phyloP scores from a whole-genome alignment of 1,284 basidiomycete species.

The Xerocomus amazonicus region DNA sequence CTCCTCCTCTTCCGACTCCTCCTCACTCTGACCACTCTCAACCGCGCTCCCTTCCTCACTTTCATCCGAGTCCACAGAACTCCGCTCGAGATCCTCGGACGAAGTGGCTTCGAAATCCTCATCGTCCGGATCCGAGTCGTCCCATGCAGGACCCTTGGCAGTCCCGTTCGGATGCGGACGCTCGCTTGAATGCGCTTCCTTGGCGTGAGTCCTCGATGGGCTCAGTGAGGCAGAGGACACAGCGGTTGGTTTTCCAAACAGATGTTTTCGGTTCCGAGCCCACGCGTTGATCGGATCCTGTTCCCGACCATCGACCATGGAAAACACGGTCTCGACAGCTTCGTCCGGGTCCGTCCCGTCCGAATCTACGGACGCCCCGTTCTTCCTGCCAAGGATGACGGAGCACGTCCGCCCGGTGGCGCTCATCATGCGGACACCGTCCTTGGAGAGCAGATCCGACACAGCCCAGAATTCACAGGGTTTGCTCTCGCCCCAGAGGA shows the following conservation, averaged over 20 bases:
- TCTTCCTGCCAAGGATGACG: conserved; percentile 51
- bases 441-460: conserved; percentile 49
- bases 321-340: conserved; percentile 60
- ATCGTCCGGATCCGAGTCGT: conserved; percentile 52
- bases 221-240: neutral
- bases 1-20: conserved; percentile 15
- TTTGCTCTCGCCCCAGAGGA: conserved; percentile 69
- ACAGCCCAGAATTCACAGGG: conserved; percentile 73
- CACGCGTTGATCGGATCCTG: conserved; percentile 62
- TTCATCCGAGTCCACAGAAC: conserved; percentile 13
- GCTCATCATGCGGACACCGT: conserved; percentile 59
- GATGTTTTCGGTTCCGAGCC: conserved; percentile 51
- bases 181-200: conserved; percentile 9
- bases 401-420: conserved; percentile 67
- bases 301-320: conserved; percentile 67
- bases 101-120: conserved; percentile 43
- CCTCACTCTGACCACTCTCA: conserved; percentile 18
- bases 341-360: conserved; percentile 11
- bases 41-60: conserved; percentile 15
- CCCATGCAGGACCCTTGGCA: conserved; percentile 37
- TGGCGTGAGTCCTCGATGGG: conserved; percentile 6
- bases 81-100: conserved; percentile 32
- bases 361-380: conserved; percentile 13
- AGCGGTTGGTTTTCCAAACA: conserved; percentile 47
- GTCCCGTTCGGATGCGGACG: conserved; percentile 16